Evolutionary conservation across 371 early-diverging fungal species (phyloP).

Genomic region (Actinomucor elegans): DNA sequence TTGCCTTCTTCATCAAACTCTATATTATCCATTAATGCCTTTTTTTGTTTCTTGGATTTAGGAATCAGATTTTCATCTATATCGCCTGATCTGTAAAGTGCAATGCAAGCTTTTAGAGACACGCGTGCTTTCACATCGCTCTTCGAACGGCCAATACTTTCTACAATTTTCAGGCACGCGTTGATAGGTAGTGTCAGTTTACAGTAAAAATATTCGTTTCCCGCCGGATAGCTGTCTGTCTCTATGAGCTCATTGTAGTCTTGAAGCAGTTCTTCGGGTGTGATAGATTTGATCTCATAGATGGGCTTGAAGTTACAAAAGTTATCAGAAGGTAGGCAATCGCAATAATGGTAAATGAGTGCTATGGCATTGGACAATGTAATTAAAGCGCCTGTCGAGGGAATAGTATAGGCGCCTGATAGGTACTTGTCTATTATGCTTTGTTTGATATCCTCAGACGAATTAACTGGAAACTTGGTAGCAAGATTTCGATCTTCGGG

Average conservation of each 20-base stretch:
- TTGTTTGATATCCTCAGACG: background rate
- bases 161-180: background rate
- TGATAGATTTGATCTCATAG: background rate
- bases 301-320: slow-evolving; percentile 9
- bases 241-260: too few species aligned
- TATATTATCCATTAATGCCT: slow-evolving; percentile 26
- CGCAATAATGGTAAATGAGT: slow-evolving; percentile 3
- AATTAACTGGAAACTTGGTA: background rate
- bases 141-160: slow-evolving; percentile 12
- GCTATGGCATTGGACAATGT: slow-evolving; percentile 1
- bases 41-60: slow-evolving; percentile 26
- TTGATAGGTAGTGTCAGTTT: slow-evolving; percentile 2
- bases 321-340: slow-evolving; percentile 1
- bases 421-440: background rate
- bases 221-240: too few species aligned
- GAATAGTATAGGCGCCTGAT: background rate
- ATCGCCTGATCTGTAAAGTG: slow-evolving; percentile 62
- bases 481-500: slow-evolving; percentile 40
- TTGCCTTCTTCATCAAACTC: slow-evolving; percentile 37
- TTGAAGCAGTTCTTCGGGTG: background rate
- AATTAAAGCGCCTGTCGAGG: background rate
- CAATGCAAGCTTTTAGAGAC: slow-evolving; percentile 67
- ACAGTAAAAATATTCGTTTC: background rate
- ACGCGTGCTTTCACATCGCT: slow-evolving; percentile 66
- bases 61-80: slow-evolving; percentile 74